A percentile compares a stretch with the other conserved stretches of the same genome.
These are phyloP conservation scores for Elongisporangium senticosum DNA, from an alignment of 352 stramenopile species.

Conservation along the genomic window DNA sequence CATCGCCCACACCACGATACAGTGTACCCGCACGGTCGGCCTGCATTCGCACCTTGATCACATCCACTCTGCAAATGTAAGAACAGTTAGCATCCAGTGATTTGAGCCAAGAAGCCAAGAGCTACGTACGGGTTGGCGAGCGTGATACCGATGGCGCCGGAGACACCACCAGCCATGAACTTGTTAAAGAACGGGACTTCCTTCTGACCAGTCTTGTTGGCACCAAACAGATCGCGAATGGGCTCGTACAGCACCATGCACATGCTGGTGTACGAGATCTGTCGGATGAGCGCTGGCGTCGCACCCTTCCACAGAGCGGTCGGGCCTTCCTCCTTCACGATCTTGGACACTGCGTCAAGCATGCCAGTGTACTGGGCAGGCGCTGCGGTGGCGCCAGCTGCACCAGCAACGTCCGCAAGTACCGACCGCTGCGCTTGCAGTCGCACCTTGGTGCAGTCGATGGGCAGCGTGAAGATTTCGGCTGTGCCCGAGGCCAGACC, in stretches of 20 bases:
- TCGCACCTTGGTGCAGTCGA: constrained; percentile 85
- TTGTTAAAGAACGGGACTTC: constrained; percentile 77
- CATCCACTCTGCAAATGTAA: constrained; percentile 52
- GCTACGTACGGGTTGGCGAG: constrained; percentile 78
- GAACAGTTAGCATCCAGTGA: neutral
- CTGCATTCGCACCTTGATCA: constrained; percentile 89
- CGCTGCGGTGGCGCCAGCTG: constrained; percentile 18
- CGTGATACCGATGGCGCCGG: constrained; percentile 73
- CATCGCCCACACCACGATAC: constrained; percentile 64
- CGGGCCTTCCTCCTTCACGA: constrained; percentile 62
- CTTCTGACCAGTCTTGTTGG: constrained; percentile 22
- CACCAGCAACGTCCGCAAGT: constrained; percentile 12
- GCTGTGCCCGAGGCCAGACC: constrained; percentile 62
- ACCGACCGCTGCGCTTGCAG: constrained; percentile 66
- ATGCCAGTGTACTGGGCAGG: constrained; percentile 68
- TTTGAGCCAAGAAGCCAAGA: neutral
- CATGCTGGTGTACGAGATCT: constrained; percentile 86
- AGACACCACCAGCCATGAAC: constrained; percentile 71
- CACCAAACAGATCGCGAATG: constrained; percentile 67
- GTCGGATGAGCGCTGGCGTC: constrained; percentile 69
- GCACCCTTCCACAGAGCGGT: constrained; percentile 70
- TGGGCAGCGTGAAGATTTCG: constrained; percentile 77
- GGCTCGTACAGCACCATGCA: constrained; percentile 85
- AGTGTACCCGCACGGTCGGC: constrained; percentile 59
- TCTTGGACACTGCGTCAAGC: constrained; percentile 60